A percentile compares a stretch with the other conserved stretches of the same genome.
Conservation (phyloP, 805 yeast species). For the Schwanniomyces vanrijiae region DNA sequence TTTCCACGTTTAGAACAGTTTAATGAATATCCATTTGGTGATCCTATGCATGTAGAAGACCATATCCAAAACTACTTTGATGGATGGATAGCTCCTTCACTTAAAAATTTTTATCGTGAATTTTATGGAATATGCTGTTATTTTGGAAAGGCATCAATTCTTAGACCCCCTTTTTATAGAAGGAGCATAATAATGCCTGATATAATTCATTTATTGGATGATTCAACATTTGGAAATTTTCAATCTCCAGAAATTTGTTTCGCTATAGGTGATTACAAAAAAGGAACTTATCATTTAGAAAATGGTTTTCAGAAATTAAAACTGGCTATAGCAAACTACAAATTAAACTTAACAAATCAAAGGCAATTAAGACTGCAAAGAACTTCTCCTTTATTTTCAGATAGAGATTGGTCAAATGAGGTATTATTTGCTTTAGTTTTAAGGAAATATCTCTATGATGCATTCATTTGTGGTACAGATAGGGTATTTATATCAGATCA, state of each 20-base stretch:
- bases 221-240: not conserved
- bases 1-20: not conserved
- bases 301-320: no score
- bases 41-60: not conserved
- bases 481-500: no score
- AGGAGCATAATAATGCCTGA: not conserved
- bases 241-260: not conserved
- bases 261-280: constrained; percentile 1
- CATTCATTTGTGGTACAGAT: no score
- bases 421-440: no score
- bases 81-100: not conserved
- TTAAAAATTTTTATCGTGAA: not conserved
- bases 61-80: constrained; percentile 1
- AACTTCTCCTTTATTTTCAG: no score
- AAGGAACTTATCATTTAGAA: no score
- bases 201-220: not conserved
- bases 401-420: no score
- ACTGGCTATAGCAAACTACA: no score
- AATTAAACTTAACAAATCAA: no score
- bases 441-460: no score
- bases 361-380: no score
- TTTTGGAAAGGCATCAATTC: not conserved
- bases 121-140: not conserved
- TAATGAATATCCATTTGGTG: constrained; percentile 1
- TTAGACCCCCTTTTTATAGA: no score